Conservation (phyloP, 2,329 filamentous ascomycete genomes). For the Nigrograna mackinnonii region DNA sequence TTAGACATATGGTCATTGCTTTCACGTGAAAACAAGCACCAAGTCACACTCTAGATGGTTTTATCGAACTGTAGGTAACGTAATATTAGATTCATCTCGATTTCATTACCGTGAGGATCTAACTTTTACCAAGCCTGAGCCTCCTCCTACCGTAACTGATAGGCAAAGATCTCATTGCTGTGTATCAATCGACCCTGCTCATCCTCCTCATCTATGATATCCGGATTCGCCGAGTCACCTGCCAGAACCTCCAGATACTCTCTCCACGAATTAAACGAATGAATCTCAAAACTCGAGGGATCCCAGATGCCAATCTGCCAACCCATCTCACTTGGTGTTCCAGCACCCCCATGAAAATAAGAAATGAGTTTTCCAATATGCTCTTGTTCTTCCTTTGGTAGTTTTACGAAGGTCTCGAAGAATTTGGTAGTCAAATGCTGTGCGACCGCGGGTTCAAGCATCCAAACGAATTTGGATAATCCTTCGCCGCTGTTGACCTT, state of each 20-base stretch:
- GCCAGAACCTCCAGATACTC: conserved; percentile 19
- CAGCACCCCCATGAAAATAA: conserved; percentile 12
- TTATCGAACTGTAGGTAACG: no score
- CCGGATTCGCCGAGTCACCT: conserved; percentile 14
- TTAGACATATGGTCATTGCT: no score
- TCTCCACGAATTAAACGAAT: conserved; percentile 5
- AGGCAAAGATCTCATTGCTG: conserved; percentile 18
- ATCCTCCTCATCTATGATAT: conserved; percentile 18
- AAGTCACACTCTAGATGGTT: no score
- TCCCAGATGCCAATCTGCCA: conserved; percentile 15
- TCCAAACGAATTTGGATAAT: conserved; percentile 14
- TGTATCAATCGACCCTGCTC: conserved; percentile 14
- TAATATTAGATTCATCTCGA: no score
- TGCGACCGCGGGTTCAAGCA: conserved; percentile 13
- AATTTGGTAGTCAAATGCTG: conserved; percentile 4
- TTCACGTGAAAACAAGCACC: no score
- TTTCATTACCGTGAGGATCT: no score
- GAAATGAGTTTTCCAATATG: conserved; percentile 8
- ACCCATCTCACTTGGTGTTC: conserved; percentile 2
- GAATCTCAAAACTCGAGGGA: conserved; percentile 7
- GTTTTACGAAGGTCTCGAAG: conserved; percentile 7
- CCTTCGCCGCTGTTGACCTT: conserved; percentile 14
- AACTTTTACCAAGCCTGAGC: no score
- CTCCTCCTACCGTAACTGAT: conserved; percentile 8
- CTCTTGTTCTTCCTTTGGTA: conserved; percentile 8